Percentiles rank a stretch among this genome's conserved stretches.
These are phyloP conservation scores for Epipyxis sp. DNA, from an alignment of 108 stramenopile species.

Conservation along the genomic window DNA sequence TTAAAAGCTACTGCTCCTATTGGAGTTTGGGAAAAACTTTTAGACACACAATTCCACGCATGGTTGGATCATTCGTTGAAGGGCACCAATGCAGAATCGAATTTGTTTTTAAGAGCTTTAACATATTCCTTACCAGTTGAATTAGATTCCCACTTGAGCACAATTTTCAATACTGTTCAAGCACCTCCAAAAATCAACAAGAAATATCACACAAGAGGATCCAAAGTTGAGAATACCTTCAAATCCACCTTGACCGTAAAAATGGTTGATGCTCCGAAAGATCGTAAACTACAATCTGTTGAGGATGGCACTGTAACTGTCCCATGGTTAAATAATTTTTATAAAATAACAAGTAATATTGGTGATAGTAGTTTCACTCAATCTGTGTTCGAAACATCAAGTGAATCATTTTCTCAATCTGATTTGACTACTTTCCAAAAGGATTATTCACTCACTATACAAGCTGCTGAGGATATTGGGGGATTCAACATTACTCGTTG, in stretches of 20 bases:
- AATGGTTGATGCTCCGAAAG: neutral
- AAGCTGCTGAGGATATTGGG: neutral
- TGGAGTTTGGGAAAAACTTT: neutral
- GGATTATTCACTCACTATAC: neutral
- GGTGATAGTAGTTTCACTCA: neutral
- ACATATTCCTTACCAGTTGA: neutral
- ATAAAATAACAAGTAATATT: conserved; percentile 15
- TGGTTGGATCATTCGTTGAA: neutral
- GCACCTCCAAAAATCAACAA: neutral
- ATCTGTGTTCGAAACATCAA: conserved; percentile 15
- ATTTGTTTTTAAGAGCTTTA: neutral
- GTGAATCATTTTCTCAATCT: conserved; percentile 9
- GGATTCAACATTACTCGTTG: neutral
- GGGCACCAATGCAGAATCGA: neutral
- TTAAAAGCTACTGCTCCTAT: neutral
- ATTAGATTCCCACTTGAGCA: neutral
- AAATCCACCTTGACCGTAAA: neutral
- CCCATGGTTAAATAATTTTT: neutral
- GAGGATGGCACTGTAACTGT: neutral
- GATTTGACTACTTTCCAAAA: conserved; percentile 9
- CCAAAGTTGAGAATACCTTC: too few relatives aligned
- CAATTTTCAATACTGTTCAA: conserved; percentile 15
- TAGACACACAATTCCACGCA: neutral
- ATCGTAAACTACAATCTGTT: neutral
- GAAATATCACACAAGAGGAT: neutral